phyloP scores from a whole-genome alignment of 1,284 basidiomycete species.

The Ceratobasidium sp. region DNA sequence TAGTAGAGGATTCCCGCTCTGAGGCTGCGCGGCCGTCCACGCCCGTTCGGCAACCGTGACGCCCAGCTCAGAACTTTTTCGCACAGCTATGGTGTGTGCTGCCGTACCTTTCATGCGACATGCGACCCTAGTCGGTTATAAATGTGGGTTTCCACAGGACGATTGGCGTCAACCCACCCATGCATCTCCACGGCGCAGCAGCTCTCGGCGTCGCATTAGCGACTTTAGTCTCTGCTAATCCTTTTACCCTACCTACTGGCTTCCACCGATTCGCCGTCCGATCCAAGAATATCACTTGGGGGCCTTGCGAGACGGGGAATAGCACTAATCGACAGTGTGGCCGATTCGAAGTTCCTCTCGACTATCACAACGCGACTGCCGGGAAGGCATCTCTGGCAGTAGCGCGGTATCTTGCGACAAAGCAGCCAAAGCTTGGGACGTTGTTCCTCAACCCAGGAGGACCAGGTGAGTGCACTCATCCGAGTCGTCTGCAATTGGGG shows the following conservation, averaged over 20 bases:
- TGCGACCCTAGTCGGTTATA: not conserved
- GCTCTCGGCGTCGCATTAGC: not conserved
- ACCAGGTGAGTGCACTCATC: slow-evolving; percentile 1
- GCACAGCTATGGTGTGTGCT: too few species aligned
- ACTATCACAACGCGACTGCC: slow-evolving; percentile 33
- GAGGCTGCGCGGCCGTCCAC: too few species aligned
- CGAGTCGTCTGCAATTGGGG: not conserved
- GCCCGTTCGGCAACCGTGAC: too few species aligned
- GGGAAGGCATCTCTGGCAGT: slow-evolving; percentile 40
- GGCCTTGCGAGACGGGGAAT: not conserved
- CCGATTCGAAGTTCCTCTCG: slow-evolving; percentile 43
- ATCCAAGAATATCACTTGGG: not conserved
- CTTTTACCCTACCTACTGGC: not conserved
- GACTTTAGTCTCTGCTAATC: not conserved
- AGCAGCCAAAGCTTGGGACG: slow-evolving; percentile 32
- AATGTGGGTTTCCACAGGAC: not conserved
- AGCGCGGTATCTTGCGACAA: slow-evolving; percentile 16
- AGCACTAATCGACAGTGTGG: slow-evolving; percentile 18
- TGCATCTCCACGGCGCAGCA: not conserved
- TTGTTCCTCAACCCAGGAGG: slow-evolving; percentile 45
- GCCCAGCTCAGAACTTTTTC: too few species aligned
- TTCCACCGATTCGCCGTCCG: slow-evolving; percentile 8
- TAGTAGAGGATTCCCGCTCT: too few species aligned
- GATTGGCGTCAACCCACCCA: not conserved
- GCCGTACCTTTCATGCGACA: not conserved